Base-by-base conservation (phyloP, 169 alveolate species). In the Cryptosporidium muris region DNA sequence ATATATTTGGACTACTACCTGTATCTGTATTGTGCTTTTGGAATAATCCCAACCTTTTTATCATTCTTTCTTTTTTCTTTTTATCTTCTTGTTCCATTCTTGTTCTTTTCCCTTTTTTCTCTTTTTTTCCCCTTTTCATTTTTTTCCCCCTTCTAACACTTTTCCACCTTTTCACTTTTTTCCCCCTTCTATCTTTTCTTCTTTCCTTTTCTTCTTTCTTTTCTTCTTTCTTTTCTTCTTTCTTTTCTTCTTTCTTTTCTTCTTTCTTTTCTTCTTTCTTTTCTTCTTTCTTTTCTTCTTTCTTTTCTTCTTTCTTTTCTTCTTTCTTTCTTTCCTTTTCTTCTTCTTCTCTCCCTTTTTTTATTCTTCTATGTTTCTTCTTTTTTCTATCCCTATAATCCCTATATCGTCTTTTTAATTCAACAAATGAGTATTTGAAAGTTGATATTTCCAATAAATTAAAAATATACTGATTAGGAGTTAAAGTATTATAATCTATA, bases 201-300 rank as follows among this genome's bases (percentile, higher is more conserved):
- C 63, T 60, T n/a, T 5, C 16, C 12, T 64, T 6, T 43, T 56
- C 68, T 4, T 16, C n/a, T 45, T 63, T 48, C 47, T 42, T 51
- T 0, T 62, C 89, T 43, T 16, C 11, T 9, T 43, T 48, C 36
- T 80, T 85, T 5, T 56, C 63, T 5, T 56, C 90, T 4, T 14
- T 58, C 40, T 49, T 64, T 12, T 85, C 91, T 0, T 3, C 37
- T 16, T 81, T 74, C 63, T 66, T 64, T 8, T 63, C 81, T 9
- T 63, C 38, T 2, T 40, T 51, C 49, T 80, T 81, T 65, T 7
- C 64, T 36, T 2, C 48, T 34, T 58, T 80, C 90, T 40, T 48
- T 1, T 45, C 43, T 81, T 64, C 12, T 11, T 49, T 54, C 58
- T 16, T 82, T 80, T 12, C 40, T 49, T 63, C 48, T 65, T 25